Evolutionary conservation across 176 grass and related monocot genomes (phyloP).

Genomic region (Oryza officinalis): DNA sequence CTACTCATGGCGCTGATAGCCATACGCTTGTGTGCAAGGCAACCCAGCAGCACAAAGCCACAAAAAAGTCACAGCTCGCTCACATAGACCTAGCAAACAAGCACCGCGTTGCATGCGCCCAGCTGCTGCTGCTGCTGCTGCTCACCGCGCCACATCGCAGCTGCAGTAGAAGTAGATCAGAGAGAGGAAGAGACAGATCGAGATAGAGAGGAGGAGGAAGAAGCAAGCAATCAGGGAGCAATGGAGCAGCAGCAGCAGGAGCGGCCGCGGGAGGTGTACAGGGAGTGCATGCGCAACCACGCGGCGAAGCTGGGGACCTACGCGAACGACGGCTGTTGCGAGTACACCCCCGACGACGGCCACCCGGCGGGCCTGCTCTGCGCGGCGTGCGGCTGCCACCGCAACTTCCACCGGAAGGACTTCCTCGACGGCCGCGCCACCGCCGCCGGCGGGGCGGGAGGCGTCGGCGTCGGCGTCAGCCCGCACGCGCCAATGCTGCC

Average conservation of each 20-base stretch:
- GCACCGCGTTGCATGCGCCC: neutral
- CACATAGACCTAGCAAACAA: neutral
- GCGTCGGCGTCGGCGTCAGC: neutral
- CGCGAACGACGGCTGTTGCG: constrained; percentile 87
- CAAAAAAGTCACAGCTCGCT: neutral
- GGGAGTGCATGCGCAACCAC: constrained; percentile 93
- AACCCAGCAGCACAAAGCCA: neutral
- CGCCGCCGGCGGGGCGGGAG: neutral
- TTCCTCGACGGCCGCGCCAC: constrained; percentile 44
- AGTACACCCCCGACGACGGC: constrained; percentile 76
- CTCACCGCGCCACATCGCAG: neutral
- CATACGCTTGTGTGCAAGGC: neutral
- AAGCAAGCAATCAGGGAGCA: neutral
- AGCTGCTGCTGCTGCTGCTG: neutral
- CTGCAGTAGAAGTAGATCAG: no score
- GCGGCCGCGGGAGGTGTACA: constrained; percentile 62
- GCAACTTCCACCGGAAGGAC: constrained; percentile 82
- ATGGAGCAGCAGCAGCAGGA: constrained; percentile 59
- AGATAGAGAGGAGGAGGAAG: neutral
- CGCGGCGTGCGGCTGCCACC: constrained; percentile 85
- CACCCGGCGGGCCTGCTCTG: constrained; percentile 50
- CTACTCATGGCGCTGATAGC: neutral
- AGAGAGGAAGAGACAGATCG: constrained; percentile 6
- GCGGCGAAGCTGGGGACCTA: constrained; percentile 88
- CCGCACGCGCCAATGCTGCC: constrained; percentile 32